Evolutionary conservation across 2,329 filamentous ascomycete genomes (phyloP).

Genomic region (Scortechinia acanthostroma): DNA sequence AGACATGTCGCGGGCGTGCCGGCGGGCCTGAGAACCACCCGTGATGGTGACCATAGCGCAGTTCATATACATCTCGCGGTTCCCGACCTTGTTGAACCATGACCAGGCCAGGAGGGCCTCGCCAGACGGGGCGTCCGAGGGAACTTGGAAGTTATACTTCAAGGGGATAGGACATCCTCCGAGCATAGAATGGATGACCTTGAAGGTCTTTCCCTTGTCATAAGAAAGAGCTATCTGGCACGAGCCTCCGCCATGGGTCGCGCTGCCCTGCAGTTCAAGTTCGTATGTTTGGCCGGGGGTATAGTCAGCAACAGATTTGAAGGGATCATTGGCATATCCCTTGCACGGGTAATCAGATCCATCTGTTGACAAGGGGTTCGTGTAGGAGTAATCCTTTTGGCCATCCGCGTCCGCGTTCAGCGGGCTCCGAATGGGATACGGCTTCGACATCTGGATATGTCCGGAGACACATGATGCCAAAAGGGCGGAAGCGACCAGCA

Average conservation of each 20-base stretch:
- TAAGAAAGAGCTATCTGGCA: conserved; percentile 49
- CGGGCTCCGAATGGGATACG: conserved; percentile 41
- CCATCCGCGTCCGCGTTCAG: conserved; percentile 31
- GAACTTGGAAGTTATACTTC: conserved; percentile 42
- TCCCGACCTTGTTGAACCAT: conserved; percentile 43
- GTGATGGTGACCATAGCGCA: conserved; percentile 40
- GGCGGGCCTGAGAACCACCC: not conserved
- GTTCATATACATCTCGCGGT: conserved; percentile 55
- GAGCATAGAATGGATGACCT: conserved; percentile 48
- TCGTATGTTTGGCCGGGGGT: conserved; percentile 36
- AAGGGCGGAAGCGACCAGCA: conserved; percentile 15
- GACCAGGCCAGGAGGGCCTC: conserved; percentile 45
- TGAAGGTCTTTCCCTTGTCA: conserved; percentile 42
- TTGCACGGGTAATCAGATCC: conserved; percentile 50
- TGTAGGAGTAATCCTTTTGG: conserved; percentile 44
- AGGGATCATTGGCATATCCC: conserved; percentile 36
- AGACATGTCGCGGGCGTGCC: not conserved
- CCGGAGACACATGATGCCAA: conserved; percentile 19
- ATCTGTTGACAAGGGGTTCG: conserved; percentile 35
- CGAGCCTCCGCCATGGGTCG: conserved; percentile 41
- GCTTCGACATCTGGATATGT: conserved; percentile 49
- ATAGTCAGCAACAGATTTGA: conserved; percentile 35
- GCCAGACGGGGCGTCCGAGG: conserved; percentile 31
- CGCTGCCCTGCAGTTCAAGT: conserved; percentile 35
- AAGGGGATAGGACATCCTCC: conserved; percentile 40